phyloP scores from a whole-genome alignment of 495 filamentous ascomycete genomes.

The Podospora pseudoanserina region DNA sequence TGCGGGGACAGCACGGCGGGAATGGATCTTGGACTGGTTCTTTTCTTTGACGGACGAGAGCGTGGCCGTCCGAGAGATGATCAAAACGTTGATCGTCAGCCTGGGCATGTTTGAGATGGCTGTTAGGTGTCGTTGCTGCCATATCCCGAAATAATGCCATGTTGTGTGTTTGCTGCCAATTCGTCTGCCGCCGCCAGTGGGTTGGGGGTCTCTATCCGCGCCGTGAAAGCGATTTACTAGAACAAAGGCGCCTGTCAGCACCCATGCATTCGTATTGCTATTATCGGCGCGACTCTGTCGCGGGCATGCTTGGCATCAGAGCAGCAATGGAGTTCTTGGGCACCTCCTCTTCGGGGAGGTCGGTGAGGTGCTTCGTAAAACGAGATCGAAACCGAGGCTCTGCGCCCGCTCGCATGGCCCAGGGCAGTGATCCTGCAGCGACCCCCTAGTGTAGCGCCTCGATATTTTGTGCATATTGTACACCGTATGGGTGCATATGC shows the following conservation, averaged over 20 bases:
- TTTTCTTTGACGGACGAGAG: not conserved
- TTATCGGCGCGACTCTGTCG: slow-evolving; percentile 3
- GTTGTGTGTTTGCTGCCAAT: not conserved
- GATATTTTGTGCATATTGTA: not conserved
- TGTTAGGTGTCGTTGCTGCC: not conserved
- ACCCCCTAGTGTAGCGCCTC: not conserved
- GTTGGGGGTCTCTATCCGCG: not conserved
- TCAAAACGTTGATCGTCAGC: not conserved
- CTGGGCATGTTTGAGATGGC: not conserved
- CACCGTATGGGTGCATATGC: slow-evolving; percentile 8
- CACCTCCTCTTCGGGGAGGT: slow-evolving; percentile 1
- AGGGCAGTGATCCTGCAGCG: not conserved
- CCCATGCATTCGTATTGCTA: slow-evolving; percentile 1
- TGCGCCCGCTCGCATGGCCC: slow-evolving; percentile 12
- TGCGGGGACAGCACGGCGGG: not conserved
- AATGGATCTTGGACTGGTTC: not conserved
- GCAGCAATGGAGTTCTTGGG: not conserved
- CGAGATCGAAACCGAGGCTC: slow-evolving; percentile 21
- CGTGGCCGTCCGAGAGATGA: not conserved
- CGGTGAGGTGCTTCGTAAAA: slow-evolving; percentile 2
- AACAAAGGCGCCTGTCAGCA: not conserved
- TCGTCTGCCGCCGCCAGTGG: not conserved
- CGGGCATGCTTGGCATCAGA: slow-evolving; percentile 4
- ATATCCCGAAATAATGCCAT: not conserved
- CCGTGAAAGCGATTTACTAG: not conserved